These are phyloP conservation scores for Epithemia pelagica DNA, from an alignment of 108 stramenopile genomes.

Conservation along the genomic window DNA sequence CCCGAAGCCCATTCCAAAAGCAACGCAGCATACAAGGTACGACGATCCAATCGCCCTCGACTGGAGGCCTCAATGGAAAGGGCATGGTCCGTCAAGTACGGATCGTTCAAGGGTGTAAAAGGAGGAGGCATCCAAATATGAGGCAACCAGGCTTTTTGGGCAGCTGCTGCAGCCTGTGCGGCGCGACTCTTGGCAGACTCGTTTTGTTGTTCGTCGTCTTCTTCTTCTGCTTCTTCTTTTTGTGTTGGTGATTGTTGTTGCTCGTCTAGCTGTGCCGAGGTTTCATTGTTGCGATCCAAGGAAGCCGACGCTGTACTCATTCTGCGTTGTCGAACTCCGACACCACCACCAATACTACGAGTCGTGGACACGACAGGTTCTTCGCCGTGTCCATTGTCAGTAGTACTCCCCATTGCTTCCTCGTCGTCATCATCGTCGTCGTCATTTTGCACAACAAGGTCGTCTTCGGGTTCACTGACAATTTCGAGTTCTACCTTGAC, in stretches of 20 bases:
- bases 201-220: constrained; percentile 3
- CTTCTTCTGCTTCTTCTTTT: constrained; percentile 9
- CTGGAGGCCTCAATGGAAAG: constrained; percentile 42
- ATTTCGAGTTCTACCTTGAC: constrained; percentile 43
- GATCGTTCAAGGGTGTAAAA: constrained; percentile 4
- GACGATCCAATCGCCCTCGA: constrained; percentile 60
- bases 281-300: not conserved
- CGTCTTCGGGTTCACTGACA: constrained; percentile 23
- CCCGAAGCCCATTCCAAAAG: constrained; percentile 50
- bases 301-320: constrained; percentile 4
- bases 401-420: constrained; percentile 10
- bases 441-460: constrained; percentile 10
- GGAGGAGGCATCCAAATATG: constrained; percentile 64
- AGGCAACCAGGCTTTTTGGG: constrained; percentile 46
- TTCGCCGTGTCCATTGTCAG: not conserved
- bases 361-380: constrained; percentile 1
- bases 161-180: constrained; percentile 16
- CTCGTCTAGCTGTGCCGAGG: constrained; percentile 14
- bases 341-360: constrained; percentile 23
- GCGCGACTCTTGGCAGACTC: not conserved
- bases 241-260: constrained; percentile 11
- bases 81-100: constrained; percentile 22
- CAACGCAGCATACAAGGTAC: constrained; percentile 66
- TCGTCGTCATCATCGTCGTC: constrained; percentile 23
- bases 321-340: constrained; percentile 30